A percentile compares a stretch with the other conserved stretches of the same genome.
phyloP scores from a whole-genome alignment of 225 moss, liverwort and hornwort species.

The Pseudisothecium myosuroides region DNA sequence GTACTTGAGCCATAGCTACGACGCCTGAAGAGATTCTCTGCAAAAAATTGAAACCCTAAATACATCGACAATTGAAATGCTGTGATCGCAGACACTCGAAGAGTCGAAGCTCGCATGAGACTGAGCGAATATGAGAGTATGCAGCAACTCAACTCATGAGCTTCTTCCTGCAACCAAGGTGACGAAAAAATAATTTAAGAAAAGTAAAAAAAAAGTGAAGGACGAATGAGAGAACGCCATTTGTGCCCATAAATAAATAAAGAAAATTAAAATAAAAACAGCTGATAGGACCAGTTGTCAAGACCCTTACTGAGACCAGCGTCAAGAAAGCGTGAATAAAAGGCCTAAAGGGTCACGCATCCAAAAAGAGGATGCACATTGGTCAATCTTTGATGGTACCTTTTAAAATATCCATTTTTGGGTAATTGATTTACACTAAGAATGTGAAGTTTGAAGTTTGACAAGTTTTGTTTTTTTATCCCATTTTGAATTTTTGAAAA shows the following conservation, averaged over 20 bases:
- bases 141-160: neutral
- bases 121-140: neutral
- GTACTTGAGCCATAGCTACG: neutral
- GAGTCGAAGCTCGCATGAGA: neutral
- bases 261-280: neutral
- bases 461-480: neutral
- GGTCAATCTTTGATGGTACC: neutral
- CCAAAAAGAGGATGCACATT: neutral
- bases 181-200: neutral
- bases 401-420: neutral
- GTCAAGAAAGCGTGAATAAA: too few species aligned
- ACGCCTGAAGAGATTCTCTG: neutral
- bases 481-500: neutral
- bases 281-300: neutral
- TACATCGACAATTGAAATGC: neutral
- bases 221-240: neutral
- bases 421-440: neutral
- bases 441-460: too few species aligned
- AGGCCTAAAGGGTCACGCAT: neutral
- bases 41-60: neutral
- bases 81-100: neutral
- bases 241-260: neutral
- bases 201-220: neutral
- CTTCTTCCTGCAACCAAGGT: neutral
- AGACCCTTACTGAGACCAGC: neutral